Base-by-base conservation (phyloP, 1,284 basidiomycete species). In the Apiotrichum veenhuisii region DNA sequence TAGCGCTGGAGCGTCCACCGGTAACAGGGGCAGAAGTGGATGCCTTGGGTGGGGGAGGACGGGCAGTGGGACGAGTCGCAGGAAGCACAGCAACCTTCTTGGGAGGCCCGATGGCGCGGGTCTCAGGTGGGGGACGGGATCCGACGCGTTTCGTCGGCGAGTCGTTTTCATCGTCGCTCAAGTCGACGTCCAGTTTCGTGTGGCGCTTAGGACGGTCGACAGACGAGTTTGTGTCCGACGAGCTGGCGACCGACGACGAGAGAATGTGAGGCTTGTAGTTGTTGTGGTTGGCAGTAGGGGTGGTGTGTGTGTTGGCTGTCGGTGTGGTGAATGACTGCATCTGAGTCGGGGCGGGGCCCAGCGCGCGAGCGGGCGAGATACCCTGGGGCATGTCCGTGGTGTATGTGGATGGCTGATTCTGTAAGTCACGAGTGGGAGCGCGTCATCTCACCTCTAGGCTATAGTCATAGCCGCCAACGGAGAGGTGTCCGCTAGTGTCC, bases 351-450 rank as follows among this genome's bases (percentile, higher is more conserved):
- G 72, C 69, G 3, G 73, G 73, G 50, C 73, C 73, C 9, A 75
- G 64, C 5, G 73, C 73, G 4, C 73, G 67, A 11, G 71, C 69
- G 0, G 73, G 73, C 7, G 73, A 73, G 46, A 75, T 75, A 8
- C 73, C 73, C 52, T 67, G 66, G 2, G 50, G 46, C 22, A 58
- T 36, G 4, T 58, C 55, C 33, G 43, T 23, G 25, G 34, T 17
- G 17, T 26, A 37, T 12, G 22, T 3, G 10, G 52, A 18, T 9
- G 36, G 17, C 26, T 26, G 14, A 10, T 5, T 34, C 7, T 26
- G 27, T 17, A 46, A 26, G 26, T n/a, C 27, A 11, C 10, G 26
- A 5, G 10, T 33, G 5, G 2, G 4, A 9, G 10, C 23, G 14
- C 17, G 18, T 10, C 14, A 22, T 18, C 43, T 44, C 11, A 40